A percentile compares a stretch with the other conserved stretches of the same genome.
Conservation (phyloP, 2,329 filamentous ascomycete species). For the Acrocalymma vagum region DNA sequence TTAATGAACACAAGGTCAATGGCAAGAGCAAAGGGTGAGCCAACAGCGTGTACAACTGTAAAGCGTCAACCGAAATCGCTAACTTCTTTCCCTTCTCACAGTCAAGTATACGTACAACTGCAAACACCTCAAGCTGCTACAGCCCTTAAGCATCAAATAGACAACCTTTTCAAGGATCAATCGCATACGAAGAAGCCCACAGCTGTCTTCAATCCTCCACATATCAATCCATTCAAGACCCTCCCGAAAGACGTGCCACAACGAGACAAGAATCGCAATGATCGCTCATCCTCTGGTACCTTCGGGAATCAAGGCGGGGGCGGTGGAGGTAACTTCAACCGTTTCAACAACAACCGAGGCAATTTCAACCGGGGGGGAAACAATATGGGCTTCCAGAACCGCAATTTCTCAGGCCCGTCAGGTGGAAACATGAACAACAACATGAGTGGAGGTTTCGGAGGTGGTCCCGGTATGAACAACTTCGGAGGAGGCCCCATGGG, state of each 20-base stretch:
- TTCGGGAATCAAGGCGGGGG: conserved; percentile 59
- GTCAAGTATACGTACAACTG: conserved; percentile 86
- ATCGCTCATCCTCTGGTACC: conserved; percentile 57
- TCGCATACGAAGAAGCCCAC: conserved; percentile 70
- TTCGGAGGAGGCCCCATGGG: conserved; percentile 51
- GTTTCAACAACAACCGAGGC: conserved; percentile 37
- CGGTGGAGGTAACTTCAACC: conserved; percentile 51
- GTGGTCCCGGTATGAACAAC: conserved; percentile 52
- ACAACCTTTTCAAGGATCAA: conserved; percentile 68
- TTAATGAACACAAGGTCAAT: conserved; percentile 98
- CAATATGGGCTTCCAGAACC: conserved; percentile 44
- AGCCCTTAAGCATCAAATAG: conserved; percentile 83
- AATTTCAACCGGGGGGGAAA: conserved; percentile 39
- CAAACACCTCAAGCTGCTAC: conserved; percentile 83
- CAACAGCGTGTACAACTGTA: not conserved
- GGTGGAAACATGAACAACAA: conserved; percentile 47
- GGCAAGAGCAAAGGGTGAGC: conserved; percentile 96
- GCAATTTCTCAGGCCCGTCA: conserved; percentile 46
- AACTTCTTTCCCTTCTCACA: conserved; percentile 42
- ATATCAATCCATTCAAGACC: conserved; percentile 87
- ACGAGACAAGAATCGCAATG: conserved; percentile 71
- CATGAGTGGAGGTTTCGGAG: conserved; percentile 56
- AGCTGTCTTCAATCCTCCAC: conserved; percentile 78
- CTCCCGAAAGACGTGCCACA: conserved; percentile 86
- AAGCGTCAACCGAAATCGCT: conserved; percentile 15